Evolutionary conservation across 2,329 filamentous ascomycete genomes (phyloP), one percentile per base, ranked within the genome.

Genomic region (Alternaria longipes): DNA sequence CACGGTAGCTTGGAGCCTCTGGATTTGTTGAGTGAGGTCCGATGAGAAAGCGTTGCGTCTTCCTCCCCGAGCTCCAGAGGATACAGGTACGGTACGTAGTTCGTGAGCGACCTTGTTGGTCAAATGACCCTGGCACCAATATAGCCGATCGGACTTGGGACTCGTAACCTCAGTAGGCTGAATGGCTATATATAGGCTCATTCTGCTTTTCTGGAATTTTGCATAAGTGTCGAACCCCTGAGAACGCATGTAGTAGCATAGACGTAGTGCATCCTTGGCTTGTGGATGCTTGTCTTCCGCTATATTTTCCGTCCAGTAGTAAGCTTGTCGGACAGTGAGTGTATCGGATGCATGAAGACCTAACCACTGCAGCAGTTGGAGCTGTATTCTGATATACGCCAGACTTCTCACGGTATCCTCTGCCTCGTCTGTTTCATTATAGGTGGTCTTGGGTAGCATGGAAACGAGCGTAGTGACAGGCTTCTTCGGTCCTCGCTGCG

Each of bases 241-340:
- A 1, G 62, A 65, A 50, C 74, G 72, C 72, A 77, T 74, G 56
- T 74, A 77, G 65, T 75, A 76, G 67, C 73, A 75, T 1, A 75
- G 54, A 4, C 64, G 59, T 6, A 75, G 50, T 8, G 70, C 74
- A 22, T 74, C 66, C 26, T 59, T 42, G 11, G 66, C 60, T 11
- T 14, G 52, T 3, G 70, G 65, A 11, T 18, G 26, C 16, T 52
- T 44, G 30, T 26, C n/a, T 3, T 36, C 41, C 3, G 62, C 56
- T 18, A 68, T 71, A 5, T 28, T 18, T 12, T 56, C 18, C 4
- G 70, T 74, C 62, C 66, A 70, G 4, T 11, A 22, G 36, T 53
- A 38, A 5, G 71, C 72, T 28, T 60, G 47, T 8, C 9, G 34
- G 3, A 62, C 4, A 8, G 41, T 60, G n/a, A 73, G 63, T 3